Evolutionary conservation across 2,329 filamentous ascomycete species (phyloP).

Genomic region (Stenocarpella maydis): DNA sequence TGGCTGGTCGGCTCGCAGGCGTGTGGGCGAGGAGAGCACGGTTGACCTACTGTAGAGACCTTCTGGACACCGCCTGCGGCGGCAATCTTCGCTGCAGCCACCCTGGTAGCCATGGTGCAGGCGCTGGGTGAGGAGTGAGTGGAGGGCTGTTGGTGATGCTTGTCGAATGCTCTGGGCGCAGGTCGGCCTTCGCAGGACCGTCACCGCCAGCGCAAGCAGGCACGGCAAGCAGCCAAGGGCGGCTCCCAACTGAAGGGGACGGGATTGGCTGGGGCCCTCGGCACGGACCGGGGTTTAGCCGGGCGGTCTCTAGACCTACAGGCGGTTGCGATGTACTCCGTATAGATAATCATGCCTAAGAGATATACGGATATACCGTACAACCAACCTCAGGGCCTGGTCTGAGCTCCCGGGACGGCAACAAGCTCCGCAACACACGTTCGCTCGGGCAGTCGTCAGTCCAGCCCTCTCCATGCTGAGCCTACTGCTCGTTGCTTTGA

Average conservation of each 20-base stretch:
- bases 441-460: background rate
- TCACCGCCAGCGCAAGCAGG: slow-evolving; percentile 16
- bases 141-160: slow-evolving; percentile 27
- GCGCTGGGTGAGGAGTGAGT: slow-evolving; percentile 35
- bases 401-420: slow-evolving; percentile 17
- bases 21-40: slow-evolving; percentile 32
- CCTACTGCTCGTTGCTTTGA: background rate
- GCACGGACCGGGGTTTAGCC: slow-evolving; percentile 29
- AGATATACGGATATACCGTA: background rate
- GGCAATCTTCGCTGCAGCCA: slow-evolving; percentile 63
- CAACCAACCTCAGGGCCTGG: slow-evolving; percentile 13
- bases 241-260: slow-evolving; percentile 19
- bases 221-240: background rate
- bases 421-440: slow-evolving; percentile 14
- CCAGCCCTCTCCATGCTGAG: background rate
- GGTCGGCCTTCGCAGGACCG: slow-evolving; percentile 16
- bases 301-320: background rate
- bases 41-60: slow-evolving; percentile 63
- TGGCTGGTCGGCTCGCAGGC: background rate
- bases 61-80: slow-evolving; percentile 62
- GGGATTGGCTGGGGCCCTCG: slow-evolving; percentile 28
- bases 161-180: slow-evolving; percentile 34
- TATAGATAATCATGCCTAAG: too few species aligned
- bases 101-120: slow-evolving; percentile 68
- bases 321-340: background rate